These are phyloP conservation scores for Sporothrix schenckii DNA, from an alignment of 2,329 filamentous ascomycete species.

Conservation along the genomic window DNA sequence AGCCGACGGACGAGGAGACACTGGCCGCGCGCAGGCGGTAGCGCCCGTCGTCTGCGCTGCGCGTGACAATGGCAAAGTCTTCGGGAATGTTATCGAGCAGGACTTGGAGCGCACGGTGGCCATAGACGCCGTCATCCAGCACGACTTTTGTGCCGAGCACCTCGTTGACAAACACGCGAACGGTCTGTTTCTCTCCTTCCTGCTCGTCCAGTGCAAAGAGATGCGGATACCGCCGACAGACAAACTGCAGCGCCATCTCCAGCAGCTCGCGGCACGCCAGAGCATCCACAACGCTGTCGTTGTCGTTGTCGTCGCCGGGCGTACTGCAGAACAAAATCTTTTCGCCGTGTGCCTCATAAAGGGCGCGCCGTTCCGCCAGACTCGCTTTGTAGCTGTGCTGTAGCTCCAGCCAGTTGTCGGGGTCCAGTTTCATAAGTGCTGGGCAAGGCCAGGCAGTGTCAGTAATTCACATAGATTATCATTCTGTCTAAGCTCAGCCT, in stretches of 20 bases:
- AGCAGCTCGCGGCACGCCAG: conserved; percentile 82
- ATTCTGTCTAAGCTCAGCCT: conserved; percentile 44
- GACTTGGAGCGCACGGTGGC: conserved; percentile 62
- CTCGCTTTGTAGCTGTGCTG: conserved; percentile 70
- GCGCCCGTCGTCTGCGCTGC: conserved; percentile 69
- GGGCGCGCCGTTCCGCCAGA: conserved; percentile 67
- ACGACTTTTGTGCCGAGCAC: conserved; percentile 65
- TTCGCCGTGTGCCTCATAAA: conserved; percentile 66
- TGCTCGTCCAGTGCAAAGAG: conserved; percentile 65
- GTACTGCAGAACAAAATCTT: conserved; percentile 64
- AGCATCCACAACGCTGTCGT: no score
- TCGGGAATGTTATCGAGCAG: conserved; percentile 79
- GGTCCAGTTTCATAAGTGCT: conserved; percentile 78
- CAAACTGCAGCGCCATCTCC: conserved; percentile 81
- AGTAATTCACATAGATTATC: no score
- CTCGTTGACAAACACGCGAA: conserved; percentile 62
- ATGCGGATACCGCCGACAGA: conserved; percentile 75
- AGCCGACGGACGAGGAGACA: conserved; percentile 78
- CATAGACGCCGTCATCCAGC: conserved; percentile 51
- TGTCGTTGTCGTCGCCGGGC: conserved; percentile 66
- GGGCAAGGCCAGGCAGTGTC: neutral
- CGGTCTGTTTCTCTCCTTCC: no score
- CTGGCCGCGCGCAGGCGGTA: conserved; percentile 77
- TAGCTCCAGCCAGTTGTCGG: conserved; percentile 88
- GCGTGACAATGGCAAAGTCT: conserved; percentile 77